Evolutionary conservation across 78 protist species (phyloP).

Genomic region (Dictyostelium brefeldianum): DNA sequence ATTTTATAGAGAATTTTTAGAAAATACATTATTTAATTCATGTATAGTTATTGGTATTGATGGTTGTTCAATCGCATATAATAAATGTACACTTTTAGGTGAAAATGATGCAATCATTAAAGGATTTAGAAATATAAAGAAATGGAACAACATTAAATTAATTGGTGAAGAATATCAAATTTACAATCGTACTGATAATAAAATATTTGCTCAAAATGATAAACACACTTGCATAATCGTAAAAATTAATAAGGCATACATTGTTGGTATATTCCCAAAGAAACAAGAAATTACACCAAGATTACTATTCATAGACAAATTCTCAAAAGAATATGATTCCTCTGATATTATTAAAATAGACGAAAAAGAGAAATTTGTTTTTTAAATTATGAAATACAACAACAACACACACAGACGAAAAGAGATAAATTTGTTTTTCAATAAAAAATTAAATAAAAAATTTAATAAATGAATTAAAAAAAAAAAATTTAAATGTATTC

Average conservation of each 20-base stretch:
- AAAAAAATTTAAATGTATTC: too few species aligned
- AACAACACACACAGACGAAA: background rate
- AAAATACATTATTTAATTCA: conserved; percentile 51
- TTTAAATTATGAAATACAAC: background rate
- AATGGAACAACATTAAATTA: background rate
- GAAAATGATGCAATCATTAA: conserved; percentile 32
- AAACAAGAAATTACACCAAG: conserved; percentile 55
- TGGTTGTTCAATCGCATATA: conserved; percentile 50
- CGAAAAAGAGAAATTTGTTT: conserved; percentile 43
- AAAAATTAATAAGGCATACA: conserved; percentile 39
- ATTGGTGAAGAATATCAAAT: conserved; percentile 51
- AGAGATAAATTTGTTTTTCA: too few species aligned
- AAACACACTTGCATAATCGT: conserved; percentile 31
- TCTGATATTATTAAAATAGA: background rate
- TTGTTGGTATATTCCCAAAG: conserved; percentile 56
- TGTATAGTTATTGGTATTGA: conserved; percentile 23
- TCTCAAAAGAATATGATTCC: conserved; percentile 33
- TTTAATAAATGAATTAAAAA: too few species aligned
- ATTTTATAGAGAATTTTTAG: conserved; percentile 62
- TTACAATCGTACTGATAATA: background rate
- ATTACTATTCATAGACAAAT: conserved; percentile 19
- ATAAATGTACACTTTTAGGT: conserved; percentile 49
- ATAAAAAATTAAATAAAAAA: background rate
- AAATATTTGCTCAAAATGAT: conserved; percentile 44
- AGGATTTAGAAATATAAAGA: conserved; percentile 38